Evolutionary conservation across 1,139 yeast genomes (phyloP), one percentile per base, ranked within the genome.

Genomic region (Geotrichum histeridarum): DNA sequence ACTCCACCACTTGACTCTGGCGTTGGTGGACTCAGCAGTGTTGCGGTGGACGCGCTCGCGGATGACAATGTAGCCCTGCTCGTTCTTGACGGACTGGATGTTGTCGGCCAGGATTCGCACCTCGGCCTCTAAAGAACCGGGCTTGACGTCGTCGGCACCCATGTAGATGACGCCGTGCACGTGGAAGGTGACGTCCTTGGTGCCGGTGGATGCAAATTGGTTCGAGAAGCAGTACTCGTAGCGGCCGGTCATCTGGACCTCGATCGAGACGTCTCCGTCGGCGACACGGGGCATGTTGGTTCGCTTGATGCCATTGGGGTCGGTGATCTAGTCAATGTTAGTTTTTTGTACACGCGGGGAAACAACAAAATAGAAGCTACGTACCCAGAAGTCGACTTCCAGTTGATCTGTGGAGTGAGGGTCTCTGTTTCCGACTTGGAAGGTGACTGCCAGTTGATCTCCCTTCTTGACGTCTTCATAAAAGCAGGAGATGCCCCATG

Each of bases 1-100:
- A 33, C 96, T 87, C 99, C 99, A 93, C 90, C 95, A 93, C 74
- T 93, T 93, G 65, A 93, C 98, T 68, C 99, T 83, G 55, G 95
- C 85, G 73, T 93, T 93, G 52, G 99, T 93, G 32, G 95, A 86
- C 74, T 93, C 99, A 7, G 99, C 98, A 15, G 99, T 93, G 74
- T 93, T 93, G 80, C 99, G 86, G 73, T 93, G 99, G 36, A 95
- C 87, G 74, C 98, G 84, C 74, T 93, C 99, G 73, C 99, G 84
- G 59, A 93, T 90, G 49, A 90, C 95, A 66, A 93, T 84, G 74
- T 93, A 93, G 62, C 89, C 82, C 58, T 74, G 76, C 74, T 93
- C 99, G 63, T 91, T 94, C 73, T 86, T 86, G 59, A 93, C 90
- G 65, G 89, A 96, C 63, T 82, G 82, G 48, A 95, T 84, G 64